These are phyloP conservation scores for Tylopilus sp. DNA, from an alignment of 768 basidiomycete species.

Conservation along the genomic window DNA sequence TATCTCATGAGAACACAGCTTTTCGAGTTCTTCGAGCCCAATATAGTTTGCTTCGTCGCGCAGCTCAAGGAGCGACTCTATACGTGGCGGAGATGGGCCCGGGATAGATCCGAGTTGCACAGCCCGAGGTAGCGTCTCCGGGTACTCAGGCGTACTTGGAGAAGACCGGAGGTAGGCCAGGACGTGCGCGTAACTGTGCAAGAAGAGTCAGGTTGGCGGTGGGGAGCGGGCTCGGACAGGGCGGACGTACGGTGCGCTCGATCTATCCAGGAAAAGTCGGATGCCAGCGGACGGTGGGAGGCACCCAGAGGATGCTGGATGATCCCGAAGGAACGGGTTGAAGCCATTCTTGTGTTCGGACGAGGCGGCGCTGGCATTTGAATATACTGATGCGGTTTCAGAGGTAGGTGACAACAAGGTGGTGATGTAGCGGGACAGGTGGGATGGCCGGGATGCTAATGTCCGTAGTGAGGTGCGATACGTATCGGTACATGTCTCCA, in stretches of 20 bases:
- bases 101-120: conserved; percentile 45
- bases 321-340: conserved; percentile 54
- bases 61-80: conserved; percentile 70
- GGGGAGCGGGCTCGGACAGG: background rate
- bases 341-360: conserved; percentile 31
- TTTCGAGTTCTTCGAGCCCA: conserved; percentile 60
- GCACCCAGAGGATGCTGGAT: conserved; percentile 59
- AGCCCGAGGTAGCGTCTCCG: conserved; percentile 57
- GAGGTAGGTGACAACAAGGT: conserved; percentile 43
- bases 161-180: conserved; percentile 68
- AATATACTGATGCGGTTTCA: conserved; percentile 53
- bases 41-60: conserved; percentile 78
- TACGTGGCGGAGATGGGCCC: conserved; percentile 37
- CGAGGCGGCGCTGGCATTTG: conserved; percentile 41
- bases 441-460: conserved; percentile 64
- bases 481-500: conserved; percentile 71
- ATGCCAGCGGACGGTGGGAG: conserved; percentile 46
- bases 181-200: conserved; percentile 63
- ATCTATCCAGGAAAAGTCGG: conserved; percentile 76
- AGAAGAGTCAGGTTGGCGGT: conserved; percentile 2
- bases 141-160: conserved; percentile 40
- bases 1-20: conserved; percentile 67
- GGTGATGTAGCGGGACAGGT: conserved; percentile 56
- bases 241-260: conserved; percentile 71
- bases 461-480: conserved; percentile 66